phyloP scores from a whole-genome alignment of 306 rosid species.

The Arachis hypogaea region DNA sequence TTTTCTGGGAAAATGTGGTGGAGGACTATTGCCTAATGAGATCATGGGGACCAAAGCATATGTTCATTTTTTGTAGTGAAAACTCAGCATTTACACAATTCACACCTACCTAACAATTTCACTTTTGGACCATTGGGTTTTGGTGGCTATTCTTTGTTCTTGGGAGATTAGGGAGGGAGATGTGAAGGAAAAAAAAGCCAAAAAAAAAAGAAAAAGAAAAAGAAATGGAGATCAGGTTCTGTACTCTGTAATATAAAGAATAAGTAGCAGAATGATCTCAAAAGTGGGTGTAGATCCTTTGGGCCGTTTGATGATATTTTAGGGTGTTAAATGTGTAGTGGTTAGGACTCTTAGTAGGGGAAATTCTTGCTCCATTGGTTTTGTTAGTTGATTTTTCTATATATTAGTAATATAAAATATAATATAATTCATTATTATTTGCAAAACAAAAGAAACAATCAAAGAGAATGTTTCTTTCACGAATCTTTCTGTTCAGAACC shows the following conservation, averaged over 20 bases:
- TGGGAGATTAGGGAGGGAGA: conserved; percentile 12
- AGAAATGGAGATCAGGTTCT: conserved; percentile 7
- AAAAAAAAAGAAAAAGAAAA: background rate
- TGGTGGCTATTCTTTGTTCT: conserved; percentile 32
- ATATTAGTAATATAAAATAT: conserved; percentile 38
- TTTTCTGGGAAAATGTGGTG: background rate
- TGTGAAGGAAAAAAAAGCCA: background rate
- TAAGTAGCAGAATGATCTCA: conserved; percentile 25
- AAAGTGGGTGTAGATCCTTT: conserved; percentile 4
- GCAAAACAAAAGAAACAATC: conserved; percentile 32
- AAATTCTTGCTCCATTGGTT: conserved; percentile 40
- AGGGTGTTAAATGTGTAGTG: conserved; percentile 30
- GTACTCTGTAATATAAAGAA: conserved; percentile 21
- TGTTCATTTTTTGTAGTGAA: conserved; percentile 35
- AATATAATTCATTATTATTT: background rate
- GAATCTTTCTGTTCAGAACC: background rate
- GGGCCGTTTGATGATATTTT: conserved; percentile 26
- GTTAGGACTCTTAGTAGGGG: conserved; percentile 17
- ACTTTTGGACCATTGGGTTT: background rate
- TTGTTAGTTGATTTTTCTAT: conserved; percentile 43
- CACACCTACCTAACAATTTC: conserved; percentile 27
- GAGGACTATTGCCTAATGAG: background rate
- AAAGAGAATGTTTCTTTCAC: background rate
- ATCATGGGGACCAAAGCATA: conserved; percentile 20
- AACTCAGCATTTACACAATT: conserved; percentile 19